Evolutionary conservation across 2,329 filamentous ascomycete genomes (phyloP).

Genomic region (Xylaria sp.): DNA sequence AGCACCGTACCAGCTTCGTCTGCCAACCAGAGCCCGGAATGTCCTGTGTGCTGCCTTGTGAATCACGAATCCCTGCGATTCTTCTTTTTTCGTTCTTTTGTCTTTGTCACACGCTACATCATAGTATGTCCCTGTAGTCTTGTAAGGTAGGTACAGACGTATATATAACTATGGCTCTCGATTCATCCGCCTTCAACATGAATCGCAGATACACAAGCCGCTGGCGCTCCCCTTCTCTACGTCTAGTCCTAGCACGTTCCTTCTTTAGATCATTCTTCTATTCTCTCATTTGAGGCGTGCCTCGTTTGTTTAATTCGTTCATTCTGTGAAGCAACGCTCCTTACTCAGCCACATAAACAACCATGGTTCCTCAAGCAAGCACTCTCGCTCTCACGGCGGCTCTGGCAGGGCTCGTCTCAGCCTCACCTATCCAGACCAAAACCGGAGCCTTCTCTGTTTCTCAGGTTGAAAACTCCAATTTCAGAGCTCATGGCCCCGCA

Average conservation of each 20-base stretch:
- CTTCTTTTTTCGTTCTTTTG: slow-evolving; percentile 1
- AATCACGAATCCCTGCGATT: slow-evolving; percentile 1
- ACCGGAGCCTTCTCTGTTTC: slow-evolving; percentile 42
- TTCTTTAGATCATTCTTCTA: slow-evolving; percentile 11
- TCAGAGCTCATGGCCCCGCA: slow-evolving; percentile 42
- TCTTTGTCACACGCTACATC: neutral
- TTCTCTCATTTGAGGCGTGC: neutral
- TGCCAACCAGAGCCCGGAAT: slow-evolving; percentile 23
- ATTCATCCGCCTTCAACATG: neutral
- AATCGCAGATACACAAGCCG: neutral
- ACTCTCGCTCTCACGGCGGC: slow-evolving; percentile 32
- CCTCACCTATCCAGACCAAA: slow-evolving; percentile 40
- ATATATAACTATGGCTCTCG: slow-evolving; percentile 11
- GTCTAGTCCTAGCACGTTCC: slow-evolving; percentile 2
- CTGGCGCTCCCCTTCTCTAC: neutral
- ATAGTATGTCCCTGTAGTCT: neutral
- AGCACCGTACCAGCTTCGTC: neutral
- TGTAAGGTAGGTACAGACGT: slow-evolving; percentile 5
- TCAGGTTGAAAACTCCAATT: slow-evolving; percentile 44
- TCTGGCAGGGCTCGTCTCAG: slow-evolving; percentile 41
- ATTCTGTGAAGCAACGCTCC: neutral
- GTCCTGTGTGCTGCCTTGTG: slow-evolving; percentile 1
- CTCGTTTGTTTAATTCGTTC: neutral
- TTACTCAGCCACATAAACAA: slow-evolving; percentile 10
- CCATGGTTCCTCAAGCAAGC: slow-evolving; percentile 24